Evolutionary conservation across 1,139 yeast species (phyloP), one percentile per base, ranked within the genome.

Genomic region (Kodamaea suecica): DNA sequence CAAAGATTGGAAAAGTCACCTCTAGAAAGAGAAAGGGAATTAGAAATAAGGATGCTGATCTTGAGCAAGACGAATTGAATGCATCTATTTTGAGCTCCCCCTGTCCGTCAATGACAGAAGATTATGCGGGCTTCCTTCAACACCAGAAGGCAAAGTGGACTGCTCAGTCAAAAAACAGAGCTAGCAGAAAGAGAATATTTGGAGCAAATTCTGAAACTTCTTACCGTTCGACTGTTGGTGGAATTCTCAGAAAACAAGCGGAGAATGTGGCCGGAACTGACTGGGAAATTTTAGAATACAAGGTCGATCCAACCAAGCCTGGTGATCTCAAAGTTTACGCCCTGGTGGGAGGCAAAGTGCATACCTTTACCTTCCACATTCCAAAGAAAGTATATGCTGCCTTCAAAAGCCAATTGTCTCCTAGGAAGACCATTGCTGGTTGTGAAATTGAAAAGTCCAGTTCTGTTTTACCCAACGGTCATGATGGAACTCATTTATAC

Each of bases 71-170:
- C 28, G 70, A 66, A 41, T 44, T 59, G 34, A 52, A 68, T 14
- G 66, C 70, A 29, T 66, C 68, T 3, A 44, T 78, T 1, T 55
- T 80, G 40, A 74, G 72, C 35, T 71, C 74, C 0, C 61, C 70
- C 4, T 79, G 86, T 57, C 96, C 96, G 0, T 73, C 80, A 6
- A 81, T 87, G 54, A 70, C 73, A 2, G 81, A 70, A 6, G 94
- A 88, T 53, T 92, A 94, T 57, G 72, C 60, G 4, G 86, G 76
- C 0, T 94, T 90, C 73, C 70, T 94, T 43, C 62, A 65, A 26
- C 84, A 84, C 50, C 95, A 86, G 58, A 88, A 90, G 54, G 75
- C 80, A 10, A 85, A 85, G 52, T 94, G 99, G 99, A 76, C 66
- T 37, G 63, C 77, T 5, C 95, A 88, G 54, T 74, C 76, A 19